These are phyloP conservation scores for Blastocladiella emersonii DNA, from an alignment of 371 early-diverging fungal species.

Conservation along the genomic window DNA sequence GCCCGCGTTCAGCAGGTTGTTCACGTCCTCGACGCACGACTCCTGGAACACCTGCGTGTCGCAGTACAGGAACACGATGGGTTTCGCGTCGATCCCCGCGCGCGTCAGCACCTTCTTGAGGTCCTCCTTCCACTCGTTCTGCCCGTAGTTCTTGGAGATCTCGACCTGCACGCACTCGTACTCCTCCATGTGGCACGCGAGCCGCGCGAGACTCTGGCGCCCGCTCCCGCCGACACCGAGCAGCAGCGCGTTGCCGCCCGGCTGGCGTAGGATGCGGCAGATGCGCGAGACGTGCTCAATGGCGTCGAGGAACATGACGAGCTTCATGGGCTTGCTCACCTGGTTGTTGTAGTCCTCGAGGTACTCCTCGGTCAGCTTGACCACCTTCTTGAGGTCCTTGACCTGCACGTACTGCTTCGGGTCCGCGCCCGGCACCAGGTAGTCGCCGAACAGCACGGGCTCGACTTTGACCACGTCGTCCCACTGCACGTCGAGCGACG, in stretches of 20 bases:
- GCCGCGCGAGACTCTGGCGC: constrained; percentile 32
- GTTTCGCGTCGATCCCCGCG: constrained; percentile 36
- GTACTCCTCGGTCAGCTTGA: constrained; percentile 38
- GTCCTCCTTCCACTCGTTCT: constrained; percentile 43
- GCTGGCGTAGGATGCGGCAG: constrained; percentile 39
- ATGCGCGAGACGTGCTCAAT: constrained; percentile 41
- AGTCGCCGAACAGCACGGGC: constrained; percentile 18
- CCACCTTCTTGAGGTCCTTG: constrained; percentile 31
- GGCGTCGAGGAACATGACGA: constrained; percentile 44
- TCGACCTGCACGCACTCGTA: constrained; percentile 42
- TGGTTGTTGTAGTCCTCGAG: constrained; percentile 42
- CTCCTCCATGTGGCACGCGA: constrained; percentile 43
- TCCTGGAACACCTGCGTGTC: constrained; percentile 44
- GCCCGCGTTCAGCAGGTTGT: constrained; percentile 41
- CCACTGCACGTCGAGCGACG: constrained; percentile 24
- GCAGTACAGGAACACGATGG: constrained; percentile 33
- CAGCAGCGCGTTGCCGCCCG: constrained; percentile 36
- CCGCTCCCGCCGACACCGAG: constrained; percentile 47
- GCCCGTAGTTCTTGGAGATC: constrained; percentile 40
- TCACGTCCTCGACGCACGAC: constrained; percentile 37
- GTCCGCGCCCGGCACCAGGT: constrained; percentile 37
- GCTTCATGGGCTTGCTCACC: constrained; percentile 33
- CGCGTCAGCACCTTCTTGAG: constrained; percentile 28
- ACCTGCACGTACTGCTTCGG: constrained; percentile 32
- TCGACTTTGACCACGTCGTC: constrained; percentile 29